These are phyloP conservation scores for Nigrograna mackinnonii DNA, from an alignment of 2,329 filamentous ascomycete genomes.

Conservation along the genomic window DNA sequence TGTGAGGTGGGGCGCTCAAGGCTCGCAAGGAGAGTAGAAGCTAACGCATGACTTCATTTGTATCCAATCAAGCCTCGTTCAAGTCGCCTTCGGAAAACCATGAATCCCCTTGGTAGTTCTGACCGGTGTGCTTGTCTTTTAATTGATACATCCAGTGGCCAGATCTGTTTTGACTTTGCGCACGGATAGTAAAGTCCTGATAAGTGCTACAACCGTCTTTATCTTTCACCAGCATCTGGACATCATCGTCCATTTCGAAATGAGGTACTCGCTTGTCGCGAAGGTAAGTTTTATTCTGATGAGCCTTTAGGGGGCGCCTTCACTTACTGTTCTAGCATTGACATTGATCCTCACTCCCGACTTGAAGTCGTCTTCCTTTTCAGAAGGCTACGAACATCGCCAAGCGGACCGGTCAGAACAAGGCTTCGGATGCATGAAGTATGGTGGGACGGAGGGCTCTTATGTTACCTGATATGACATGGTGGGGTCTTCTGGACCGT, in stretches of 20 bases:
- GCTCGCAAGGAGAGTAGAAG: too few relatives aligned
- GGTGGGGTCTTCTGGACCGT: too few relatives aligned
- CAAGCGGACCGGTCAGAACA: neutral
- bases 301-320: too few relatives aligned
- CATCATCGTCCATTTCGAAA: slow-evolving; percentile 9
- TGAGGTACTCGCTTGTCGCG: neutral
- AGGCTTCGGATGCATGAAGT: neutral
- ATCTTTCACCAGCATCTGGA: slow-evolving; percentile 8
- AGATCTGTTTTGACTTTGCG: neutral
- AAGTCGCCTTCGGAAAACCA: slow-evolving; percentile 7
- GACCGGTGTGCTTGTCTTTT: slow-evolving; percentile 4
- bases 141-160: slow-evolving; percentile 13
- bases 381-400: neutral
- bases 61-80: too few relatives aligned
- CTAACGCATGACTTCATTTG: too few relatives aligned
- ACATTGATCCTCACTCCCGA: neutral
- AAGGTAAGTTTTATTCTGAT: neutral
- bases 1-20: too few relatives aligned
- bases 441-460: too few relatives aligned
- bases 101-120: slow-evolving; percentile 4
- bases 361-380: neutral
- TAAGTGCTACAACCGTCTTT: neutral
- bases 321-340: too few relatives aligned
- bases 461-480: too few relatives aligned
- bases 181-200: slow-evolving; percentile 8